Conservation (phyloP, 257 asterid species). For the Plantago major region DNA sequence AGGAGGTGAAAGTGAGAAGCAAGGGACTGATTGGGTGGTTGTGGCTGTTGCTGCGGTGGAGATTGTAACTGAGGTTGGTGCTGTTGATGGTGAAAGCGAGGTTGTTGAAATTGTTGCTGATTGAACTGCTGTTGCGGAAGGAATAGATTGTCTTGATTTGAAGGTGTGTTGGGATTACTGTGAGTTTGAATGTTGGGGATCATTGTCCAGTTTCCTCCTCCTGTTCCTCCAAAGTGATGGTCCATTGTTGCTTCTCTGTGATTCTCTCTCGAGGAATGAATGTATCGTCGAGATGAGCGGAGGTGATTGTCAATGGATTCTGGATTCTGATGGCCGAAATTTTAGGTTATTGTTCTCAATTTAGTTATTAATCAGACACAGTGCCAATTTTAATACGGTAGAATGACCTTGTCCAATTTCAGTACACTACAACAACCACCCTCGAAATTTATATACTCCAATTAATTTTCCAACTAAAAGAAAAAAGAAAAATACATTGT, state of each 20-base stretch:
- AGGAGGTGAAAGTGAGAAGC: conserved; percentile 74
- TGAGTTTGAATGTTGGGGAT: conserved; percentile 73
- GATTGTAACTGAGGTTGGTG: conserved; percentile 30
- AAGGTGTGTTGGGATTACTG: conserved; percentile 79
- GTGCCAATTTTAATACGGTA: no score
- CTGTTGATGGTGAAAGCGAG: conserved; percentile 34
- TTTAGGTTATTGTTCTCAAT: no score
- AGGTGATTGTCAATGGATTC: no score
- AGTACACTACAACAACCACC: no score
- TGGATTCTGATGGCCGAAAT: no score
- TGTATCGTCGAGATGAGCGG: no score
- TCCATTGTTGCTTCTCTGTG: conserved; percentile 44
- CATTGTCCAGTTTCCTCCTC: conserved; percentile 72
- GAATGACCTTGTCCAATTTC: no score
- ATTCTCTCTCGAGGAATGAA: no score
- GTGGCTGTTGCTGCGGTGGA: conserved; percentile 40
- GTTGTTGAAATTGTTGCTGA: conserved; percentile 52
- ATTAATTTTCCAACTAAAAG: no score
- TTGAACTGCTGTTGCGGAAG: conserved; percentile 62
- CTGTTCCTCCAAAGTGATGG: conserved; percentile 48
- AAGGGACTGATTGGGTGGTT: conserved; percentile 47
- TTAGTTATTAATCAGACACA: no score
- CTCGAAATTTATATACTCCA: no score
- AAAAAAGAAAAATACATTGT: no score
- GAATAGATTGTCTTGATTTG: conserved; percentile 60